Percentiles rank a stretch among this genome's conserved stretches.
Conservation (phyloP, 2,329 filamentous ascomycete species). For the Beauveria australis region DNA sequence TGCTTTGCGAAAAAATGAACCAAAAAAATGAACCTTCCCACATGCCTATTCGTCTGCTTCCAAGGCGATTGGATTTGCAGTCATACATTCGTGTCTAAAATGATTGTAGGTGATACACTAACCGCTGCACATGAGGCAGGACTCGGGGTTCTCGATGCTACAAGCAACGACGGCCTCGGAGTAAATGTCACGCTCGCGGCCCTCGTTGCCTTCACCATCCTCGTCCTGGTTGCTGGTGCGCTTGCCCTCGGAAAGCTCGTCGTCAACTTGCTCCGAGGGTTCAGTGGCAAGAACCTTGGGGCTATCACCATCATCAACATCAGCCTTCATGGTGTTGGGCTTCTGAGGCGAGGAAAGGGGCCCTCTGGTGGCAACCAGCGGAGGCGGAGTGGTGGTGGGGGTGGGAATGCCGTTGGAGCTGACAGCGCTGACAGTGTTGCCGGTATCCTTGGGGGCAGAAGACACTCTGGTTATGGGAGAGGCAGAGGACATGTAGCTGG, state of each 20-base stretch:
- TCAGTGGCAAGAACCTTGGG: conserved; percentile 71
- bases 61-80: conserved; percentile 16
- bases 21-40: conserved; percentile 16
- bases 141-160: conserved; percentile 96
- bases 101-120: conserved; percentile 33
- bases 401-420: conserved; percentile 58
- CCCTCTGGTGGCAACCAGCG: conserved; percentile 30
- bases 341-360: conserved; percentile 50
- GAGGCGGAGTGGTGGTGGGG: conserved; percentile 58
- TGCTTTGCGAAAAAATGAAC: background rate
- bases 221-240: conserved; percentile 69
- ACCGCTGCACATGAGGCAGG: conserved; percentile 96
- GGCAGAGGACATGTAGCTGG: conserved; percentile 47
- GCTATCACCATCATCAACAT: conserved; percentile 67
- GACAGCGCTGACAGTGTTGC: conserved; percentile 26
- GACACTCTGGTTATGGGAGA: conserved; percentile 61
- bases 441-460: conserved; percentile 35
- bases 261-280: conserved; percentile 51
- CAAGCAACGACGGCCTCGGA: conserved; percentile 85
- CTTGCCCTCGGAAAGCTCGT: conserved; percentile 53
- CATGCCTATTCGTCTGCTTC: conserved; percentile 13
- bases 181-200: conserved; percentile 86
- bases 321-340: conserved; percentile 65
- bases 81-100: conserved; percentile 18
- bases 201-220: conserved; percentile 61